Percentiles rank a stretch among this genome's conserved stretches.
phyloP scores from a whole-genome alignment of 257 asterid genomes.

The Catharanthus roseus region DNA sequence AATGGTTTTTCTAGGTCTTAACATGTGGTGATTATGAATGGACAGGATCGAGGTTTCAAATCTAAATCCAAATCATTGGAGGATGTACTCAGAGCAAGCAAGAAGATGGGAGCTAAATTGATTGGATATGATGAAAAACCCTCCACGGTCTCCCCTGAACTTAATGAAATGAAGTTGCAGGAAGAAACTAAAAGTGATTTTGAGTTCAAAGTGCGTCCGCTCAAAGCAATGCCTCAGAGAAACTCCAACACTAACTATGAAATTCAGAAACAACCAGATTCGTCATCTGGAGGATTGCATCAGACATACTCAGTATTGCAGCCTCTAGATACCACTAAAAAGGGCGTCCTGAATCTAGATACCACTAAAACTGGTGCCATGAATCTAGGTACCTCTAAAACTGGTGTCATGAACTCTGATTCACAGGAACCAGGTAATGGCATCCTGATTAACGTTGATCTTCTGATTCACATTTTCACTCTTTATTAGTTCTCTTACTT shows the following conservation, averaged over 20 bases:
- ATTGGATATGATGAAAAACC: conserved; percentile 77
- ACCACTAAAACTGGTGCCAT: conserved; percentile 19
- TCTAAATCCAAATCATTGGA: conserved; percentile 49
- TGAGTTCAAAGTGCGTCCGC: conserved; percentile 26
- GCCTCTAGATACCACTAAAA: conserved; percentile 18
- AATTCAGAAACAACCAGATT: conserved; percentile 19
- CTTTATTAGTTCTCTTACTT: conserved; percentile 19
- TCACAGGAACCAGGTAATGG: conserved; percentile 55
- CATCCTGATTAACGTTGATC: background rate
- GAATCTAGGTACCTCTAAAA: conserved; percentile 14
- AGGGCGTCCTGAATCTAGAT: conserved; percentile 17
- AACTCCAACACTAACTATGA: conserved; percentile 20
- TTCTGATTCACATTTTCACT: conserved; percentile 2
- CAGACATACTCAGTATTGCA: conserved; percentile 16
- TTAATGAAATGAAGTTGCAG: conserved; percentile 21
- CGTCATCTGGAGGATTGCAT: conserved; percentile 18
- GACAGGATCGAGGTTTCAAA: conserved; percentile 69
- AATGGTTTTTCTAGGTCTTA: background rate
- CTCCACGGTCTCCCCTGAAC: conserved; percentile 19
- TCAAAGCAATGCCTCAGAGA: conserved; percentile 24
- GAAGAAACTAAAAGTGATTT: conserved; percentile 32
- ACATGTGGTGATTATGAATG: conserved; percentile 15
- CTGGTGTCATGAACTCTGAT: conserved; percentile 16
- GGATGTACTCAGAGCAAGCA: conserved; percentile 48
- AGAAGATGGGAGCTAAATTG: conserved; percentile 51